phyloP scores from a whole-genome alignment of 768 basidiomycete species.

The Heimioporus sp. region DNA sequence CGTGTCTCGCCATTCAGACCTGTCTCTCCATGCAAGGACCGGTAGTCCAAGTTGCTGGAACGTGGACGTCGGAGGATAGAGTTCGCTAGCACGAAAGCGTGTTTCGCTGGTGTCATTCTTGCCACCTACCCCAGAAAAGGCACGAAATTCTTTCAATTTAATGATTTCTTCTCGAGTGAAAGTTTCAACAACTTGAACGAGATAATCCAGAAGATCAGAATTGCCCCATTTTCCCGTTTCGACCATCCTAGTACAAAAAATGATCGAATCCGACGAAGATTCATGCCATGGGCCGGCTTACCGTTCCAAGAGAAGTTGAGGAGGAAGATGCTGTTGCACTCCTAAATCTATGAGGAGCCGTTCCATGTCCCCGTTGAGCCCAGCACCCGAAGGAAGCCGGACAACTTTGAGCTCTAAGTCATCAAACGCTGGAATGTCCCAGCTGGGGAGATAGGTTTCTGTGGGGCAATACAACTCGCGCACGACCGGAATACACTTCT shows the following conservation, averaged over 20 bases:
- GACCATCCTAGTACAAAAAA: slow-evolving; percentile 57
- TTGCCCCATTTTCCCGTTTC: slow-evolving; percentile 85
- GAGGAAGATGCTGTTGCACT: neutral
- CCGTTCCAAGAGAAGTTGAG: neutral
- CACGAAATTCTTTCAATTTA: neutral
- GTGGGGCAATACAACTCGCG: neutral
- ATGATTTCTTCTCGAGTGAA: neutral
- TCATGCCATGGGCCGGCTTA: neutral
- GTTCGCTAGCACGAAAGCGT: slow-evolving; percentile 59
- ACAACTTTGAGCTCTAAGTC: neutral
- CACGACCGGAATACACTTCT: slow-evolving; percentile 42
- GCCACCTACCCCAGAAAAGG: neutral
- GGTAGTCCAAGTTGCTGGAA: slow-evolving; percentile 72
- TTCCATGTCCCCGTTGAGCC: neutral
- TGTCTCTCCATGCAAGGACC: slow-evolving; percentile 77
- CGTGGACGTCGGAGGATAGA: slow-evolving; percentile 78
- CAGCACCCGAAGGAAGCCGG: neutral
- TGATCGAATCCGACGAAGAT: neutral
- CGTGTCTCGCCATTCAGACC: slow-evolving; percentile 67
- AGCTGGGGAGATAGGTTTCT: neutral
- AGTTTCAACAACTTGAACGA: slow-evolving; percentile 56
- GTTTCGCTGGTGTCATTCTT: slow-evolving; percentile 1
- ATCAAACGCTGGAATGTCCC: neutral
- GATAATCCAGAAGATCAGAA: slow-evolving; percentile 76
- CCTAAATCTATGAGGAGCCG: neutral